A percentile compares a stretch with the other conserved stretches of the same genome.
Evolutionary conservation across 148 eudicot species (phyloP).

Genomic region (Arctostaphylos glauca): DNA sequence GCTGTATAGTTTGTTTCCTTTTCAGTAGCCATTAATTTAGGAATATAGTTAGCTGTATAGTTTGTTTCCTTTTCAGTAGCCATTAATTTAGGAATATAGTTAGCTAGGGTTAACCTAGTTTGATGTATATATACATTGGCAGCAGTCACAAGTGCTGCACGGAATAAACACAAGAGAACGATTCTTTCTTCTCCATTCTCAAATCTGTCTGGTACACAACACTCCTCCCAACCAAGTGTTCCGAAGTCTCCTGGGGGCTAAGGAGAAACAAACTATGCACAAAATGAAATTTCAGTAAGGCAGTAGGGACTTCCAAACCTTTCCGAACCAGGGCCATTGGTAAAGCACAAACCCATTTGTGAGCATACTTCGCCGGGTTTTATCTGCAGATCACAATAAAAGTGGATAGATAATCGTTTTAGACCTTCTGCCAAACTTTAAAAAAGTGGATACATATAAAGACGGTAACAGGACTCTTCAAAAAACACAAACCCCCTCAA

Average conservation of each 20-base stretch:
- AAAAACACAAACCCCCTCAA: constrained; percentile 54
- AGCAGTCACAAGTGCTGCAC: too few species aligned
- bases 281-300: not conserved
- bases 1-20: too few species aligned
- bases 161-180: too few species aligned
- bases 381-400: constrained; percentile 42
- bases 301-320: constrained; percentile 35
- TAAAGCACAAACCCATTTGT: constrained; percentile 51
- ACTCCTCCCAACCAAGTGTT: not conserved
- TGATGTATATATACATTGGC: too few species aligned
- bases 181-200: too few species aligned
- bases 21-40: too few species aligned
- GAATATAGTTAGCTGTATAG: too few species aligned
- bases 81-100: too few species aligned
- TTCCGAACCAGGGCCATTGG: constrained; percentile 29
- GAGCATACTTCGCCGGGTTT: constrained; percentile 59
- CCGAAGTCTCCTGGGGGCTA: not conserved
- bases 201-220: too few species aligned
- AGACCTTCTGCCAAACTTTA: not conserved
- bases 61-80: too few species aligned
- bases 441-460: constrained; percentile 13
- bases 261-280: not conserved
- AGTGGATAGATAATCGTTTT: not conserved
- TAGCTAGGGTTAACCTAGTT: too few species aligned
- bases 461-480: not conserved